A percentile compares a stretch with the other conserved stretches of the same genome.
phyloP scores from a whole-genome alignment of 2,329 filamentous ascomycete species.

The Acrodontium crateriforme region DNA sequence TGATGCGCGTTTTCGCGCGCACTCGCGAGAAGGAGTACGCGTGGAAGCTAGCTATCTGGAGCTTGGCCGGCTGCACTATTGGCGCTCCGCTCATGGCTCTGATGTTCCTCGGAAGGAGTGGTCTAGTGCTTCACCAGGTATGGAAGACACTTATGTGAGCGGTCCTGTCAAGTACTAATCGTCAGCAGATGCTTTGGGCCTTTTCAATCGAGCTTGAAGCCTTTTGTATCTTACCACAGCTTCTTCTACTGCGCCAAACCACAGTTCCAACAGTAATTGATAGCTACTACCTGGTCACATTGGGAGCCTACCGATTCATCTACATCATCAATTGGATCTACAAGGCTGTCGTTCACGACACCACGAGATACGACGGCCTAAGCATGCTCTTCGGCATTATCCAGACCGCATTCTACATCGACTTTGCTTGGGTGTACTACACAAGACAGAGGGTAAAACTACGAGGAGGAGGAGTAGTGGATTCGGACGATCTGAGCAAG shows the following conservation, averaged over 20 bases:
- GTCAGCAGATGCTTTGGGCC: conserved; percentile 57
- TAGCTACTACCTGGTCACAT: conserved; percentile 81
- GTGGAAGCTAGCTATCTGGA: conserved; percentile 75
- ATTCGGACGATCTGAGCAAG: conserved; percentile 73
- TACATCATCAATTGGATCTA: conserved; percentile 93
- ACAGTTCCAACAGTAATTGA: conserved; percentile 91
- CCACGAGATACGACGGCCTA: conserved; percentile 48
- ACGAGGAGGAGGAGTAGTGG: conserved; percentile 72
- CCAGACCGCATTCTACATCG: conserved; percentile 78
- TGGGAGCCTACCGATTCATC: conserved; percentile 76
- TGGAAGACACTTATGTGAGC: neutral
- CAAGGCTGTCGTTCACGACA: conserved; percentile 38
- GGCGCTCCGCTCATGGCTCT: conserved; percentile 60
- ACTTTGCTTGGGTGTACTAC: conserved; percentile 97
- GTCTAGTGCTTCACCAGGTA: conserved; percentile 2
- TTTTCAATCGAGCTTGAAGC: conserved; percentile 91
- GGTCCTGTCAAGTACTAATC: conserved; percentile 1
- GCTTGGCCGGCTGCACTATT: conserved; percentile 50
- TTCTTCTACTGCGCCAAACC: conserved; percentile 85
- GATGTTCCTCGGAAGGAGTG: conserved; percentile 41
- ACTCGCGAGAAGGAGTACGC: conserved; percentile 83
- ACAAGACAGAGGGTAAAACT: conserved; percentile 88
- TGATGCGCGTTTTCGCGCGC: conserved; percentile 74
- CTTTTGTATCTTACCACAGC: conserved; percentile 77
- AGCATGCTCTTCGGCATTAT: conserved; percentile 76